Conservation (phyloP, 441 rosid genomes). For the Erysimum pusillum region DNA sequence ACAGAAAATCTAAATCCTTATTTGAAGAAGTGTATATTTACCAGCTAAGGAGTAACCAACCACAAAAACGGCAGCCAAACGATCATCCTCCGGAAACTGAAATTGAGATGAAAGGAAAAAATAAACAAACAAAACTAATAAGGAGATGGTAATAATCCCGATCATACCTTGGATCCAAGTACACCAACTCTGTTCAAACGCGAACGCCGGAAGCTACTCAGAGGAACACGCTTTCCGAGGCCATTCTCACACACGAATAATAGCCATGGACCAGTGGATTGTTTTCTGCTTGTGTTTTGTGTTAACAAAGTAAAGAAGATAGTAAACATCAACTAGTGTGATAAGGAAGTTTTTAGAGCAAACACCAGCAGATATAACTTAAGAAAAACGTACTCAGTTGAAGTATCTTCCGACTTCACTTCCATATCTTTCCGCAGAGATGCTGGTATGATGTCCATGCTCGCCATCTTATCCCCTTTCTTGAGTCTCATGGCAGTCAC, state of each 20-base stretch:
- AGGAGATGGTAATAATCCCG: slow-evolving; percentile 19
- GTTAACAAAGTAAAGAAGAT: slow-evolving; percentile 16
- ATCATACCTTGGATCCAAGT: slow-evolving; percentile 80
- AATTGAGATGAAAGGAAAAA: slow-evolving; percentile 11
- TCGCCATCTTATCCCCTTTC: slow-evolving; percentile 85
- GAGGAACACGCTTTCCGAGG: slow-evolving; percentile 92
- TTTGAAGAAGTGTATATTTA: slow-evolving; percentile 38
- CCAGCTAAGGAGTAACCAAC: slow-evolving; percentile 92
- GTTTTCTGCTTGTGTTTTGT: slow-evolving; percentile 48
- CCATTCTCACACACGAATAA: slow-evolving; percentile 90
- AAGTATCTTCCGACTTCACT: slow-evolving; percentile 53
- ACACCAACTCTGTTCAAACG: slow-evolving; percentile 85
- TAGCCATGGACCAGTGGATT: slow-evolving; percentile 82
- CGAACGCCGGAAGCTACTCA: slow-evolving; percentile 70
- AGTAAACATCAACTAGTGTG: background rate
- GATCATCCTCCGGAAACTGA: slow-evolving; percentile 82
- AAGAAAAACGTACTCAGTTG: slow-evolving; percentile 57
- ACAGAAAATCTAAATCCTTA: slow-evolving; percentile 12
- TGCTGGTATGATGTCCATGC: slow-evolving; percentile 89
- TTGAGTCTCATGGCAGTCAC: slow-evolving; percentile 88
- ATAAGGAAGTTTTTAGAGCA: slow-evolving; percentile 2
- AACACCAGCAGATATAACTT: slow-evolving; percentile 1
- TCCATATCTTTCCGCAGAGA: slow-evolving; percentile 64
- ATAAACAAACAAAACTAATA: background rate
- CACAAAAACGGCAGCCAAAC: slow-evolving; percentile 84